These are phyloP conservation scores for Centella asiatica DNA, from an alignment of 129 eudicot genomes.

Conservation along the genomic window DNA sequence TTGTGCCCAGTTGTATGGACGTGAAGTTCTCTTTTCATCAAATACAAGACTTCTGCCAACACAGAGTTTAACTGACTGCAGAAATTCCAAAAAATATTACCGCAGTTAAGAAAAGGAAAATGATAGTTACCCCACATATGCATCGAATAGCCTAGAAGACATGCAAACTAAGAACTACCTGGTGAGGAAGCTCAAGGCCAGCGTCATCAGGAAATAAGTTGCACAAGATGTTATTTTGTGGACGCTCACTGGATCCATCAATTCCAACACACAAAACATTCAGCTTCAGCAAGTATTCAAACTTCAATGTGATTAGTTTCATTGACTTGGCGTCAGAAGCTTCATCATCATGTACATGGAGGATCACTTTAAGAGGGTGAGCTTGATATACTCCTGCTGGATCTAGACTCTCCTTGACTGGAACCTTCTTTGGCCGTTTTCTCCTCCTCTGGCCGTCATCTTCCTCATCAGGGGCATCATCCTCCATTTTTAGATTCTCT, in stretches of 20 bases:
- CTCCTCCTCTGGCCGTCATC: constrained; percentile 98
- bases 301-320: constrained; percentile 64
- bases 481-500: constrained; percentile 68
- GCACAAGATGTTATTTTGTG: constrained; percentile 65
- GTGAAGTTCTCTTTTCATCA: constrained; percentile 67
- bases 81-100: constrained; percentile 13
- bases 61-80: constrained; percentile 81
- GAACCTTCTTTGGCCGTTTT: constrained; percentile 75
- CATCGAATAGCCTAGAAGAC: neutral
- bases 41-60: constrained; percentile 46
- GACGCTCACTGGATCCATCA: constrained; percentile 66
- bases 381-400: constrained; percentile 64
- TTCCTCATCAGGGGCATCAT: constrained; percentile 81
- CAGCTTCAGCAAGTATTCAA: constrained; percentile 73
- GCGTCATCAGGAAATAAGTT: constrained; percentile 88
- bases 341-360: constrained; percentile 69
- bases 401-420: constrained; percentile 69
- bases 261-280: constrained; percentile 81
- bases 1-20: constrained; percentile 96
- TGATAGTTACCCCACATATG: neutral
- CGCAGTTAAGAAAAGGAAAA: neutral
- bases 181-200: constrained; percentile 93
- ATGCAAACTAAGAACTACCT: constrained; percentile 35
- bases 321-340: constrained; percentile 38
- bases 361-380: constrained; percentile 70